Evolutionary conservation across 164 flowering plant species (phyloP).

Genomic region (Berberis thunbergii): DNA sequence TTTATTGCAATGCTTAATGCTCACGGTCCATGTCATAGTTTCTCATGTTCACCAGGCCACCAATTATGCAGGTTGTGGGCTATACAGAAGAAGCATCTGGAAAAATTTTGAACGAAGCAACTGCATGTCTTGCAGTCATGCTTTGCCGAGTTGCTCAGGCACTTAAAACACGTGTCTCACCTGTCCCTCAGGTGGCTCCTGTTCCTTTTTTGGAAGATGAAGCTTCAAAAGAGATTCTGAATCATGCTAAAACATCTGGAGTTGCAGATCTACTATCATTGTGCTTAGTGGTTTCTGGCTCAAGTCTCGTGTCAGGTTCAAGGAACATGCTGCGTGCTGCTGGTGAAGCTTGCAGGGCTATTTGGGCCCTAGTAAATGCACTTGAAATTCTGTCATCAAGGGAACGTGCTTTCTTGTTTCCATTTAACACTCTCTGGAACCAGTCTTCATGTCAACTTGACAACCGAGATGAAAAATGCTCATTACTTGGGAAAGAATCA

Average conservation of each 20-base stretch:
- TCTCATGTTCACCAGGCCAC: not conserved
- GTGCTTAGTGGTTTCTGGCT: conserved; percentile 61
- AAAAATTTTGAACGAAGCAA: conserved; percentile 51
- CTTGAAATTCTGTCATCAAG: conserved; percentile 38
- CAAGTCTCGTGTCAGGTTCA: conserved; percentile 62
- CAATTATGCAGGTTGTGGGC: conserved; percentile 43
- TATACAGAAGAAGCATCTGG: conserved; percentile 54
- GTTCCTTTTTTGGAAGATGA: conserved; percentile 23
- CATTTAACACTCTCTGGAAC: conserved; percentile 40
- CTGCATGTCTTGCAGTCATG: conserved; percentile 57
- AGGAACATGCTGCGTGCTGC: conserved; percentile 68
- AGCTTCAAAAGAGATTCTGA: conserved; percentile 40
- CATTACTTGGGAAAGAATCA: conserved; percentile 36
- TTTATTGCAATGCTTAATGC: not conserved
- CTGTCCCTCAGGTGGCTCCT: conserved; percentile 25
- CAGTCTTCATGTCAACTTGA: conserved; percentile 39
- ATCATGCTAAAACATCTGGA: conserved; percentile 59
- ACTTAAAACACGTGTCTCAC: conserved; percentile 29
- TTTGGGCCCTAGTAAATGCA: conserved; percentile 78
- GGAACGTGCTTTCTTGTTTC: conserved; percentile 43
- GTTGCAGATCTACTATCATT: conserved; percentile 48
- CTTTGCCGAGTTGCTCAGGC: conserved; percentile 45
- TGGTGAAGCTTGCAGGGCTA: conserved; percentile 72
- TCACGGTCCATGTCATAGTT: no score
- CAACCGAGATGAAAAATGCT: conserved; percentile 32